phyloP scores from a whole-genome alignment of 768 basidiomycete species.

The Phallus indusiatus region DNA sequence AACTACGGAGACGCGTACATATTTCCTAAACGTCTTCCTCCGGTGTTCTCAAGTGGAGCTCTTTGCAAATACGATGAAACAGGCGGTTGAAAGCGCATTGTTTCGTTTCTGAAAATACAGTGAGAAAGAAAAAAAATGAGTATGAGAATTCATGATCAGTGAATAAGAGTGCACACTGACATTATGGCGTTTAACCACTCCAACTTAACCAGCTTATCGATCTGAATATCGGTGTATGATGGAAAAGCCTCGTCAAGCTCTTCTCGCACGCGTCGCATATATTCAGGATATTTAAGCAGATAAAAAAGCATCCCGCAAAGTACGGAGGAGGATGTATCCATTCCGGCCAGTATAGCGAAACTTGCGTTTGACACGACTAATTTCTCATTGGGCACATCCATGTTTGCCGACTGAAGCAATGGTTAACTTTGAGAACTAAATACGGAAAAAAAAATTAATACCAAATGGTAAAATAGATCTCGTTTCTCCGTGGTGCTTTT shows the following conservation, averaged over 20 bases:
- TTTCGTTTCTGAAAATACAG: conserved; percentile 40
- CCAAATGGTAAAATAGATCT: conserved; percentile 35
- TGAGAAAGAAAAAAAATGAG: conserved; percentile 18
- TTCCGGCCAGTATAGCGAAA: conserved; percentile 18
- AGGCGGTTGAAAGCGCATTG: conserved; percentile 41
- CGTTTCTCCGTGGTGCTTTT: background rate
- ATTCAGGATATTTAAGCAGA: conserved; percentile 16
- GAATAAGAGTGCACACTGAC: conserved; percentile 20
- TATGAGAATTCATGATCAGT: conserved; percentile 18
- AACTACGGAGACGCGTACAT: conserved; percentile 23
- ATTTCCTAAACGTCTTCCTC: conserved; percentile 30
- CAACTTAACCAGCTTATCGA: conserved; percentile 16
- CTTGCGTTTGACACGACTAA: conserved; percentile 27
- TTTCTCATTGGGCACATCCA: conserved; percentile 31
- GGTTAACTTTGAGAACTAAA: background rate
- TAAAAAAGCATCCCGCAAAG: conserved; percentile 18
- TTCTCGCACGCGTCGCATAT: conserved; percentile 16
- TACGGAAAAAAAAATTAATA: conserved; percentile 14
- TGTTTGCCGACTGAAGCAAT: conserved; percentile 9
- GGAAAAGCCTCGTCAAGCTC: conserved; percentile 23
- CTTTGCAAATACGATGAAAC: conserved; percentile 40
- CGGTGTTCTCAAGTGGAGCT: conserved; percentile 24
- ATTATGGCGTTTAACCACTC: conserved; percentile 26
- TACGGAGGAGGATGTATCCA: conserved; percentile 21
- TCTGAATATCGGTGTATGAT: conserved; percentile 11